A percentile compares a stretch with the other conserved stretches of the same genome.
phyloP scores from a whole-genome alignment of 768 basidiomycete species.

The Boletus subparvulus region DNA sequence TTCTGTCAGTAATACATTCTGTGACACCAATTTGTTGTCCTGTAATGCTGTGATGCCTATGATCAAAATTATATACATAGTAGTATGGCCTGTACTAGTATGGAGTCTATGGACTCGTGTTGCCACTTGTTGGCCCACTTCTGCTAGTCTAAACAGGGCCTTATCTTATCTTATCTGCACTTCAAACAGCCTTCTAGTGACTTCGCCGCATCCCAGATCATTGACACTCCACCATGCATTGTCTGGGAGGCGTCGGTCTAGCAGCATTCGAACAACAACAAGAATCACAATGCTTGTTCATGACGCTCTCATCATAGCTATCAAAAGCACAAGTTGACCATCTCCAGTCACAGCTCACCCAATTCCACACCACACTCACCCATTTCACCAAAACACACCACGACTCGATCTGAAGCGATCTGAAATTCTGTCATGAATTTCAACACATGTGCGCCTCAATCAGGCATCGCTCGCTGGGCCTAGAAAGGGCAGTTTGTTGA shows the following conservation, averaged over 20 bases:
- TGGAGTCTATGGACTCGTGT: too few relatives aligned
- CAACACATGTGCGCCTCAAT: slow-evolving; percentile 95
- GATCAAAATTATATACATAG: too few relatives aligned
- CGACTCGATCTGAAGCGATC: slow-evolving; percentile 78
- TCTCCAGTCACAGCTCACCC: slow-evolving; percentile 77
- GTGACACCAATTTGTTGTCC: too few relatives aligned
- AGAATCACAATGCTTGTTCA: slow-evolving; percentile 76
- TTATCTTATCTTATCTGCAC: too few relatives aligned
- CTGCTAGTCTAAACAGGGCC: too few relatives aligned
- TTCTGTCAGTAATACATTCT: too few relatives aligned
- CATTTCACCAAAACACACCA: slow-evolving; percentile 84
- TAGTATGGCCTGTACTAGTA: too few relatives aligned
- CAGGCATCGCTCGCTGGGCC: slow-evolving; percentile 90
- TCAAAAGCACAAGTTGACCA: slow-evolving; percentile 74
- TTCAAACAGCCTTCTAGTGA: too few relatives aligned
- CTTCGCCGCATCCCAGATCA: too few relatives aligned
- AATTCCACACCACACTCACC: slow-evolving; percentile 78
- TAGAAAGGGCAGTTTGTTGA: slow-evolving; percentile 51
- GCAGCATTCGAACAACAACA: slow-evolving; percentile 90
- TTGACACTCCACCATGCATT: slow-evolving; percentile 52
- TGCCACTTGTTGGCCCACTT: too few relatives aligned
- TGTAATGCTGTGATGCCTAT: too few relatives aligned
- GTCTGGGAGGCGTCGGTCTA: slow-evolving; percentile 79
- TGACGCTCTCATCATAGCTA: slow-evolving; percentile 75
- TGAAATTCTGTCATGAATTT: slow-evolving; percentile 87